phyloP scores from a whole-genome alignment of 148 eudicot genomes.

The Fagopyrum tataricum region DNA sequence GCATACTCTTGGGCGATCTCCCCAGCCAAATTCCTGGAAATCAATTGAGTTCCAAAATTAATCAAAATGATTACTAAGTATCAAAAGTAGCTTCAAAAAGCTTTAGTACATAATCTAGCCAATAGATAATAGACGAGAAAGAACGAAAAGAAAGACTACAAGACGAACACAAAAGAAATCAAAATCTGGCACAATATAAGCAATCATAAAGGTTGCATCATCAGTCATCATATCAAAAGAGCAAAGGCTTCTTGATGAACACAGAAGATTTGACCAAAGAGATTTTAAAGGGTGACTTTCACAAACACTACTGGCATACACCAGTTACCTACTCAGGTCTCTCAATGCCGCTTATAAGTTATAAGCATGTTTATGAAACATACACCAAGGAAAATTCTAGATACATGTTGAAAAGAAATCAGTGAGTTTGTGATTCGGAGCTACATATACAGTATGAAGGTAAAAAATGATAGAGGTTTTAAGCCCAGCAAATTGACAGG shows the following conservation, averaged over 20 bases:
- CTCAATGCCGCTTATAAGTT: too few species aligned
- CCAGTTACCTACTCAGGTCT: neutral
- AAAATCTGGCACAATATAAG: neutral
- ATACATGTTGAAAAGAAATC: neutral
- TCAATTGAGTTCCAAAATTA: neutral
- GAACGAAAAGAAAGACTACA: neutral
- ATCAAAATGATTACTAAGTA: neutral
- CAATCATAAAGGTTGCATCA: neutral
- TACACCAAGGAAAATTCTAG: neutral
- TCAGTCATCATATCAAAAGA: neutral
- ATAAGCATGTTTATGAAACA: neutral
- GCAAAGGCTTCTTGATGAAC: neutral
- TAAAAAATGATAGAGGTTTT: neutral
- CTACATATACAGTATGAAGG: neutral
- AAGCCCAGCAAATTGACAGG: neutral
- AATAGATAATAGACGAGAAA: neutral
- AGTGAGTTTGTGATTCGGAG: neutral
- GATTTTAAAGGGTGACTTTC: neutral
- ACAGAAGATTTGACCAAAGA: too few species aligned
- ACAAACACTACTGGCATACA: neutral
- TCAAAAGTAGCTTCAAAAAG: neutral
- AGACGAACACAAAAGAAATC: neutral
- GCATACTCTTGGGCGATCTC: slow-evolving; percentile 75
- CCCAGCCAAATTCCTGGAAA: slow-evolving; percentile 83
- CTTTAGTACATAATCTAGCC: neutral